Evolutionary conservation across 1,284 basidiomycete species (phyloP), one percentile per base, ranked within the genome.

Genomic region (Leccinum colubrinum): DNA sequence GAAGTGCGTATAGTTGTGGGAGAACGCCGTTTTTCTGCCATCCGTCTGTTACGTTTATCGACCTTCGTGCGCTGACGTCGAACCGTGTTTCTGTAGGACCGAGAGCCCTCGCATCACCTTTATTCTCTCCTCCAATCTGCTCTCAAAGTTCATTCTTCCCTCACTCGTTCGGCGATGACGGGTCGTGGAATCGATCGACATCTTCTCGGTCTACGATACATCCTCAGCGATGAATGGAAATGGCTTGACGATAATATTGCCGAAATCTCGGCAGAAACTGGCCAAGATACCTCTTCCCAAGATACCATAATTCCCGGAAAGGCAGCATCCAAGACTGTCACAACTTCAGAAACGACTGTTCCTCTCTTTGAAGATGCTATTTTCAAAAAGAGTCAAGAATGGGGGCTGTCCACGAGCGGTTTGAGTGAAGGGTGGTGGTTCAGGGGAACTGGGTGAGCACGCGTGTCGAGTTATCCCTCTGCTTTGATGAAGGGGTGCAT

Each of bases 171-270:
- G 63, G 90, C 93, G 1, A 89, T 91, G 37, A 87, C 86, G 0
- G 97, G 97, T 12, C 85, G 86, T 64, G 97, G 95, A 8, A 90
- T 94, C 65, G 97, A 99, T 72, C 86, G 97, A 22, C 96, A 98
- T 76, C 81, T 98, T 35, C 87, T 97, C 65, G 96, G 95, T 5
- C 81, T 98, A 59, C 87, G 84, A 43, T 83, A 90, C 50, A 81
- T 93, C 76, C 78, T 95, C 25, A 73, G 75, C 25, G 63, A 70
- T 12, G 76, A 76, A 37, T 72, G 75, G 58, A 74, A 72, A 15
- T 74, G 72, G 69, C 65, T 74, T 1, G 73, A 73, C 55, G 14
- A 58, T 12, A 41, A 58, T n/a, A 41, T 59, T 55, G 12, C 50
- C 17, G 39, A 62, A 54, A 37, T 22, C 5, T 57, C 55, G 6